A percentile compares a stretch with the other conserved stretches of the same genome.
Evolutionary conservation across 495 filamentous ascomycete species (phyloP).

Genomic region (Aspergillus leporis): DNA sequence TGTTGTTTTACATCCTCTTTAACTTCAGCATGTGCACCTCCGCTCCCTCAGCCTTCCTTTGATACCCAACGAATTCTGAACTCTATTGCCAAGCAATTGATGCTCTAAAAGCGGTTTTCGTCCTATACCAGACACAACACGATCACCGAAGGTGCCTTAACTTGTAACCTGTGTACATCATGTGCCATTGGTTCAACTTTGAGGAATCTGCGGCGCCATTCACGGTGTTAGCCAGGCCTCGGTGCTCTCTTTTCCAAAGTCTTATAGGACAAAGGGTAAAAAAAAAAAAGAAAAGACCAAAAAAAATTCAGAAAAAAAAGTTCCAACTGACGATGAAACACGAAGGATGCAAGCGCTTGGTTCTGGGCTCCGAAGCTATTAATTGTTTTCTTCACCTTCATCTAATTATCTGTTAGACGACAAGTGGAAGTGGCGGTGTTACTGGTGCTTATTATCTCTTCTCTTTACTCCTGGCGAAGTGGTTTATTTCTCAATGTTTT

Average conservation of each 20-base stretch:
- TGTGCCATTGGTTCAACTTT: slow-evolving; percentile 14
- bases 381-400: slow-evolving; percentile 30
- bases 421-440: slow-evolving; percentile 49
- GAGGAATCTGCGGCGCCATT: slow-evolving; percentile 13
- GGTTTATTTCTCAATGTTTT: slow-evolving; percentile 21
- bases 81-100: slow-evolving; percentile 30
- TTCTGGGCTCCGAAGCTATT: slow-evolving; percentile 37
- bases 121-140: slow-evolving; percentile 22
- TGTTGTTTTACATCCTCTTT: slow-evolving; percentile 24
- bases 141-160: slow-evolving; percentile 12
- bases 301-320: slow-evolving; percentile 21
- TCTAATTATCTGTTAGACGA: slow-evolving; percentile 43
- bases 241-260: slow-evolving; percentile 20
- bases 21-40: slow-evolving; percentile 28
- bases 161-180: slow-evolving; percentile 25
- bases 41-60: slow-evolving; percentile 39
- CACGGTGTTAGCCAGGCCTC: slow-evolving; percentile 16
- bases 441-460: slow-evolving; percentile 41
- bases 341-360: slow-evolving; percentile 36
- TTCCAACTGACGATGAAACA: slow-evolving; percentile 29
- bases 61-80: slow-evolving; percentile 41
- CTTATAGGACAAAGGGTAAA: slow-evolving; percentile 4
- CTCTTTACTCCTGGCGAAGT: slow-evolving; percentile 28
- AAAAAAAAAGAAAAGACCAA: slow-evolving; percentile 17
- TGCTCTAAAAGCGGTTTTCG: slow-evolving; percentile 22